Evolutionary conservation across 139 green algal genomes (phyloP), one percentile per base, ranked within the genome.

Genomic region (Diplosphaera chodatii): DNA sequence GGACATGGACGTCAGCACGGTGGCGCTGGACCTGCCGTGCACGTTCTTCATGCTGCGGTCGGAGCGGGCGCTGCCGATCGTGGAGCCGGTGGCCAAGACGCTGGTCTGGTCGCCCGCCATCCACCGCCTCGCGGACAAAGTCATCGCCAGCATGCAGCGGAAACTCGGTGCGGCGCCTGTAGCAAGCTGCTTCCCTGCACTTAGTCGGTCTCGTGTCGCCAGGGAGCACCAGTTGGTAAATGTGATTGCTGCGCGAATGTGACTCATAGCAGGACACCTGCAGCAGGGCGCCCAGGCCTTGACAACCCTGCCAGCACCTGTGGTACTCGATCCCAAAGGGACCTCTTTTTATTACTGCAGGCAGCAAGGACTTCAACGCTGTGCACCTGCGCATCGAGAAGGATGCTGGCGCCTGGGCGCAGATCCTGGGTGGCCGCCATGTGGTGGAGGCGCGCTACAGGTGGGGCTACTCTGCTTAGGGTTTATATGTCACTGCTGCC

Each of bases 381-480:
- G 59, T 65, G 59, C 59, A 65, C 25, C 59, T 65, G 59, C 59
- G 59, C 59, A 65, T 65, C 28, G 59, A 65, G 59, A 32, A 65
- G 59, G 59, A 65, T 18, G 59, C 59, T 4, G 27, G 8, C 25
- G n/a, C 59, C 10, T 65, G 59, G 59, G 13, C 48, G 3, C 48
- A 59, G 48, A 59, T 59, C 48, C 48, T 59, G 48, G 48, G 48
- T 3, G 48, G 48, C 16, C 48, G 48, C 48, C 48, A 59, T 18
- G 16, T 59, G 16, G 48, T 59, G 48, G 48, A 59, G 48, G 16
- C 16, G 16, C 48, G 48, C 48, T 59, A 59, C 48, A 59, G n/a
- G n/a, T n/a, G n/a, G n/a, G n/a, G n/a, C n/a, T n/a, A n/a, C n/a
- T n/a, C n/a, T n/a, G n/a, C n/a, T n/a, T n/a, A n/a, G n/a, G n/a